Percentiles rank a stretch among this genome's conserved stretches.
phyloP scores from a whole-genome alignment of 306 rosid species.

The Trichosanthes cucumerina region DNA sequence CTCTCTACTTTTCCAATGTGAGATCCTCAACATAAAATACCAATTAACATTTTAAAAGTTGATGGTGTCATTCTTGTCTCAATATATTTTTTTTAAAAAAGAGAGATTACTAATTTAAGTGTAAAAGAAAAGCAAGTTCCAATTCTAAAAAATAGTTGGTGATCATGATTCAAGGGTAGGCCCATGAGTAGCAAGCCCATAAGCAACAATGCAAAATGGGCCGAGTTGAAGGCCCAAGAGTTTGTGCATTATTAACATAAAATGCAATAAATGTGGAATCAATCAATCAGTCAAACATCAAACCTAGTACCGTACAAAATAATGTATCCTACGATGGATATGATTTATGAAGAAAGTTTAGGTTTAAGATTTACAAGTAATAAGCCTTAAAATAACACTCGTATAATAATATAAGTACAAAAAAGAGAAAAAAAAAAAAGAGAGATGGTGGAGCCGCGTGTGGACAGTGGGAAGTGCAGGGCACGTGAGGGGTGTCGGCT shows the following conservation, averaged over 20 bases:
- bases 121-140: too few relatives aligned
- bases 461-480: not conserved
- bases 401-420: not conserved
- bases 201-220: not conserved
- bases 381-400: not conserved
- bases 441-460: not conserved
- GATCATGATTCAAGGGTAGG: not conserved
- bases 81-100: too few relatives aligned
- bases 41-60: too few relatives aligned
- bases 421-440: not conserved
- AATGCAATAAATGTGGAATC: not conserved
- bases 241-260: too few relatives aligned
- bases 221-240: not conserved
- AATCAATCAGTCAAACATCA: not conserved
- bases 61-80: too few relatives aligned
- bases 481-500: conserved; percentile 6
- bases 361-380: too few relatives aligned
- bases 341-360: not conserved
- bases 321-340: not conserved
- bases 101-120: too few relatives aligned
- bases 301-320: not conserved
- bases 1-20: too few relatives aligned
- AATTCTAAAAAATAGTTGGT: too few relatives aligned
- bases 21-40: too few relatives aligned
- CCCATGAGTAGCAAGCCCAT: not conserved